A percentile compares a stretch with the other conserved stretches of the same genome.
phyloP scores from a whole-genome alignment of 805 yeast genomes.

The Candida odintsovae region DNA sequence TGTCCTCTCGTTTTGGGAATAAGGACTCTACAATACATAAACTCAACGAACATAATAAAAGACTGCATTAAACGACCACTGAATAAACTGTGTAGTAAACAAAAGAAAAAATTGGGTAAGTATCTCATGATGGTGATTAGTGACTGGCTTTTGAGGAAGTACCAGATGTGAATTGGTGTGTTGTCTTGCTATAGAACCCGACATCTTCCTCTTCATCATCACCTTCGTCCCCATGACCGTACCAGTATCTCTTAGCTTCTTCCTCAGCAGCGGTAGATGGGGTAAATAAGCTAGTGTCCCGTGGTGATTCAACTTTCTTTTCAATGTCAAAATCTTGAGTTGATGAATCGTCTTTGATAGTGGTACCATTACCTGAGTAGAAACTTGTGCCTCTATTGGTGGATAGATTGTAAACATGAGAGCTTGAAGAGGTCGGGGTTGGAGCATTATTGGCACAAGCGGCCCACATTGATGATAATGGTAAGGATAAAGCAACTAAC shows the following conservation, averaged over 20 bases:
- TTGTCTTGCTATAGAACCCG: constrained; percentile 17
- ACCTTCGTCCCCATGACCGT: constrained; percentile 15
- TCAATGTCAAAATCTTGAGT: constrained; percentile 2
- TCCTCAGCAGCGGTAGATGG: constrained; percentile 31
- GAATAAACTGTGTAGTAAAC: no score
- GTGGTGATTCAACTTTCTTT: background rate
- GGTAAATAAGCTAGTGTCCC: constrained; percentile 22
- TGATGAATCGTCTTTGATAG: constrained; percentile 4
- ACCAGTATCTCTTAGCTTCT: constrained; percentile 31
- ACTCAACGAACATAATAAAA: background rate
- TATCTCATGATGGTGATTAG: background rate
- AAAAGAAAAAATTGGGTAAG: no score
- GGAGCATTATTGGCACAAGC: constrained; percentile 50
- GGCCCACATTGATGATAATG: constrained; percentile 89
- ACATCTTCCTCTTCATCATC: constrained; percentile 12
- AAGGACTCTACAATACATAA: background rate
- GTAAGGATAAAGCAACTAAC: constrained; percentile 66
- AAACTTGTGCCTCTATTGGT: constrained; percentile 10
- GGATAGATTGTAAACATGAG: constrained; percentile 1
- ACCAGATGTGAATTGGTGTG: constrained; percentile 11
- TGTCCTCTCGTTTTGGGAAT: constrained; percentile 19
- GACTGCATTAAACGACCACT: background rate
- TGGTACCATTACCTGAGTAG: constrained; percentile 13
- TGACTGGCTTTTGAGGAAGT: background rate
- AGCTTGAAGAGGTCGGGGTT: constrained; percentile 32